Evolutionary conservation across 257 asterid species (phyloP).

Genomic region (Solanum chilense): DNA sequence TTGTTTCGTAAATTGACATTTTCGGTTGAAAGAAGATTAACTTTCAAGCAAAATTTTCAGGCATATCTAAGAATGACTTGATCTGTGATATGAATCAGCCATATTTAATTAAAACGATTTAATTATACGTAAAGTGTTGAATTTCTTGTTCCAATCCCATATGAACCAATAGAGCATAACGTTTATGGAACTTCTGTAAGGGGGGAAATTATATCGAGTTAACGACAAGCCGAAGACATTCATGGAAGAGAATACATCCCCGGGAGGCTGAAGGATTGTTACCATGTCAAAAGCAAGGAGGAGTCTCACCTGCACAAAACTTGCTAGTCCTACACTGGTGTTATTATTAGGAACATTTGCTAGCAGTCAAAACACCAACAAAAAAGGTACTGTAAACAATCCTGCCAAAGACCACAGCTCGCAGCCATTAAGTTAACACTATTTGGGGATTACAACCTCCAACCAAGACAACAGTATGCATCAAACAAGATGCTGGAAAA

Average conservation of each 20-base stretch:
- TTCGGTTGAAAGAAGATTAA: not conserved
- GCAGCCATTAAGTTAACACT: not conserved
- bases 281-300: constrained; percentile 46
- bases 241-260: not conserved
- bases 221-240: not conserved
- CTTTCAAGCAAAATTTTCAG: not conserved
- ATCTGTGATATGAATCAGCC: not conserved
- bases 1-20: not conserved
- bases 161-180: not conserved
- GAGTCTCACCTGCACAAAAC: constrained; percentile 25
- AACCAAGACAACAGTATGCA: not conserved
- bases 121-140: not conserved
- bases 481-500: not conserved
- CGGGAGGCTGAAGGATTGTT: constrained; percentile 66
- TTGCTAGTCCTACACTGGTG: not conserved
- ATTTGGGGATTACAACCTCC: not conserved
- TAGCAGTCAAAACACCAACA: not conserved
- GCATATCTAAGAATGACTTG: not conserved
- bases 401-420: not conserved
- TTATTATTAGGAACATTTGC: not conserved
- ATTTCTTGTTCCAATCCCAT: not conserved
- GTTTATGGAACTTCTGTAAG: not conserved
- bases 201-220: not conserved
- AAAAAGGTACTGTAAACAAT: not conserved
- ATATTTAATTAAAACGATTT: not conserved